Conservation (phyloP, 495 filamentous ascomycete genomes). For the Evernia prunastri region DNA sequence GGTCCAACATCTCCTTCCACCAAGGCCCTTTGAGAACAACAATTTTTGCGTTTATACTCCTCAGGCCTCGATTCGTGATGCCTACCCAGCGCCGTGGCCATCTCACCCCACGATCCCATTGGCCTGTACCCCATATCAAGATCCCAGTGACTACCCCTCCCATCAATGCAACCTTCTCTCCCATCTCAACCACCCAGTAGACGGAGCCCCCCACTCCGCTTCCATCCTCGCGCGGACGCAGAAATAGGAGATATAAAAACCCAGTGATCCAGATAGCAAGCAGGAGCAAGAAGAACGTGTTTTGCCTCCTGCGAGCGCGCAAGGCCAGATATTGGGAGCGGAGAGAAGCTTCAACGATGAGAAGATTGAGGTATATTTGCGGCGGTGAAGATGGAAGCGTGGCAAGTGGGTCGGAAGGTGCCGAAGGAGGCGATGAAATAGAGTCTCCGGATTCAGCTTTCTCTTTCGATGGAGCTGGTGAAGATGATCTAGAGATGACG, state of each 20-base stretch:
- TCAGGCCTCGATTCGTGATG: slow-evolving; percentile 79
- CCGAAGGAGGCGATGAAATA: slow-evolving; percentile 35
- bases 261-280: slow-evolving; percentile 71
- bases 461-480: slow-evolving; percentile 36
- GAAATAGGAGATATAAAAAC: slow-evolving; percentile 81
- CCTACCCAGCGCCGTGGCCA: slow-evolving; percentile 91
- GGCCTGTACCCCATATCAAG: slow-evolving; percentile 86
- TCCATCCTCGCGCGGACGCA: slow-evolving; percentile 85
- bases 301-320: slow-evolving; percentile 79
- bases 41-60: slow-evolving; percentile 91
- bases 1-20: slow-evolving; percentile 67
- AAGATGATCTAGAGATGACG: slow-evolving; percentile 27
- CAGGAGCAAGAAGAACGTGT: slow-evolving; percentile 86
- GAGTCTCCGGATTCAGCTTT: slow-evolving; percentile 24
- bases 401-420: slow-evolving; percentile 65
- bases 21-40: slow-evolving; percentile 79
- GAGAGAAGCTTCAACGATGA: slow-evolving; percentile 92
- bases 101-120: slow-evolving; percentile 89
- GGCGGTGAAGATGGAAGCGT: slow-evolving; percentile 82
- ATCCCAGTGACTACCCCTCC: slow-evolving; percentile 76
- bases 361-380: slow-evolving; percentile 97
- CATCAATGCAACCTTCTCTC: slow-evolving; percentile 79
- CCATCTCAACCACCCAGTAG: slow-evolving; percentile 90
- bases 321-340: slow-evolving; percentile 88
- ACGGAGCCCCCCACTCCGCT: slow-evolving; percentile 82